A percentile compares a stretch with the other conserved stretches of the same genome.
These are phyloP conservation scores for Solanum chmielewskii DNA, from an alignment of 257 asterid species.

Conservation along the genomic window DNA sequence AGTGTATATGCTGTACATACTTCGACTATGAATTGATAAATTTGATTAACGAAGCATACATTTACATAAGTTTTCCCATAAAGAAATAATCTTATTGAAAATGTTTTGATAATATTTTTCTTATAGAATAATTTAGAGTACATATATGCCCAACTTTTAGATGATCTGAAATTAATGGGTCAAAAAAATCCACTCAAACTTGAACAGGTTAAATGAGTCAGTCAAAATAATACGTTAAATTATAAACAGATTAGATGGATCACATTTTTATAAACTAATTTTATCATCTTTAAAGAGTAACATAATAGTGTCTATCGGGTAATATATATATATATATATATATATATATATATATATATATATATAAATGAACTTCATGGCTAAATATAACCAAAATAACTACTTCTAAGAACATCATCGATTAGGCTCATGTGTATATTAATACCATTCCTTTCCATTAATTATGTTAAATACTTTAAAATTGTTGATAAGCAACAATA, in stretches of 20 bases:
- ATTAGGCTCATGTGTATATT: not conserved
- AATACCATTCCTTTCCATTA: not conserved
- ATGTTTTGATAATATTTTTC: not conserved
- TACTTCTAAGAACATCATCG: not conserved
- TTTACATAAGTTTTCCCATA: not conserved
- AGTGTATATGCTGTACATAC: not conserved
- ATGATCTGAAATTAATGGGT: not conserved
- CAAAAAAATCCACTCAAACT: not conserved
- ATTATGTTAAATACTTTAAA: not conserved
- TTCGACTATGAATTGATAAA: not conserved
- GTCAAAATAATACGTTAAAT: not conserved
- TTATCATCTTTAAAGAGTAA: not conserved
- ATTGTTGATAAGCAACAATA: not conserved
- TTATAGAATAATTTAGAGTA: not conserved
- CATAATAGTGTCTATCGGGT: not conserved
- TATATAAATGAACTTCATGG: not conserved
- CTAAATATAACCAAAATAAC: too few relatives aligned
- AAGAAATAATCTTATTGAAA: not conserved
- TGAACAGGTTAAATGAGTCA: not conserved
- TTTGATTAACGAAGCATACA: not conserved
- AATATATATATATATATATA: not conserved
- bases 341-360: not conserved
- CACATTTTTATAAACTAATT: not conserved
- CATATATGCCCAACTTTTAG: not conserved
- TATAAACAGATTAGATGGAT: fast-evolving